These are phyloP conservation scores for Adansonia grandidieri DNA, from an alignment of 441 rosid species.

Conservation along the genomic window DNA sequence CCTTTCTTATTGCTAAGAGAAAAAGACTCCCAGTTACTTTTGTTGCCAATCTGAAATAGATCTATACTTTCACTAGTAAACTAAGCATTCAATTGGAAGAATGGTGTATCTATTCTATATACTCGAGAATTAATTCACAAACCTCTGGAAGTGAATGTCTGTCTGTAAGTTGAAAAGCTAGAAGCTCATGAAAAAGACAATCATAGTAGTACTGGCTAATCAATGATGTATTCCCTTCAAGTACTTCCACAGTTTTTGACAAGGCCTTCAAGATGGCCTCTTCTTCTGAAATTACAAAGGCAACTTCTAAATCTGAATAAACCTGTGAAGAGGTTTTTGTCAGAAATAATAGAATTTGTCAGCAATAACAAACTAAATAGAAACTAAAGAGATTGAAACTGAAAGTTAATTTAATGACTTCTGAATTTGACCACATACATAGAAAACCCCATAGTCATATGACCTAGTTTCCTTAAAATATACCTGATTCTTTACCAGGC, in stretches of 20 bases:
- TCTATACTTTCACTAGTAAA: slow-evolving; percentile 2
- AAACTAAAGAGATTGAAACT: slow-evolving; percentile 21
- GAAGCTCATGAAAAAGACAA: slow-evolving; percentile 91
- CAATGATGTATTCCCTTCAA: slow-evolving; percentile 82
- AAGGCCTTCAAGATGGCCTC: slow-evolving; percentile 75
- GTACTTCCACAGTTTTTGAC: slow-evolving; percentile 88
- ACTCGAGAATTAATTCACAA: slow-evolving; percentile 29
- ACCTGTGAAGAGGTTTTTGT: slow-evolving; percentile 58
- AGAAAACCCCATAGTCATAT: slow-evolving; percentile 17
- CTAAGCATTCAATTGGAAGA: not conserved
- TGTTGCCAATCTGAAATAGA: slow-evolving; percentile 11
- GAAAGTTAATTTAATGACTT: slow-evolving; percentile 19
- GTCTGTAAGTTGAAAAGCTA: slow-evolving; percentile 92
- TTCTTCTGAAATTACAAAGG: slow-evolving; percentile 93
- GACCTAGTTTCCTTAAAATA: slow-evolving; percentile 19
- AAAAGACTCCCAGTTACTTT: not conserved
- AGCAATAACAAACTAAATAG: slow-evolving; percentile 22
- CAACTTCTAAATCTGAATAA: slow-evolving; percentile 96
- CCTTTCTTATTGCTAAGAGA: slow-evolving; percentile 10
- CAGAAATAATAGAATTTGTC: slow-evolving; percentile 25
- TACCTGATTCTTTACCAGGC: slow-evolving; percentile 91
- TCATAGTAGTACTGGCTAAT: slow-evolving; percentile 92
- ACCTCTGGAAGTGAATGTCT: slow-evolving; percentile 79
- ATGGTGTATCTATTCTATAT: not conserved
- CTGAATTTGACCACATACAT: slow-evolving; percentile 21